Base-by-base conservation (phyloP, 1,284 basidiomycete species). In the Naganishia sp. region DNA sequence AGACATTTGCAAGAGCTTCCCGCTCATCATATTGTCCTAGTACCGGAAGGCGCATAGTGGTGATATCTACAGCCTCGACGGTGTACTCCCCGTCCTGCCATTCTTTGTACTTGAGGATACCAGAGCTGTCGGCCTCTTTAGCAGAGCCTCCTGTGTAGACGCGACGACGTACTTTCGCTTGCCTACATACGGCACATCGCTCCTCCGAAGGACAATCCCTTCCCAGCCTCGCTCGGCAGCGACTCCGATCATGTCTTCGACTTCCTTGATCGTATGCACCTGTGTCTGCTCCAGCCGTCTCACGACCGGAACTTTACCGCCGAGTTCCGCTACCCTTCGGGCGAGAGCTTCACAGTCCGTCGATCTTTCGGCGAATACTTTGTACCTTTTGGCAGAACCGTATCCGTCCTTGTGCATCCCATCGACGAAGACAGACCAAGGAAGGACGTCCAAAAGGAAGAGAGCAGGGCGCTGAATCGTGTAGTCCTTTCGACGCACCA, bases 51-150 rank as follows among this genome's bases (percentile, higher is more conserved):
- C 76, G 70, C 73, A 75, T 75, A 1, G 28, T 63, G 10, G 67
- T 68, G n/a, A 68, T 73, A 15, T 76, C 72, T 21, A 74, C 31
- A 2, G 60, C 69, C 10, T 67, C 55, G 39, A 78, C 76, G 4
- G 55, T 65, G 65, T 79, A 79, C 67, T 80, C 78, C 3, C 69
- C 76, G 57, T 80, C 78, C 60, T 72, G 72, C 75, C 76, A 78
- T 61, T 75, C 66, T 65, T 80, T 80, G 73, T 75, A 77, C 66
- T 80, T 80, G 31, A 72, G 69, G 9, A 80, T 71, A 56, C 78
- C 74, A 11, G 67, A 43, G 21, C 75, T 79, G 57, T 15, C 16
- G 33, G 1, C 3, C 15, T 11, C 31, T 15, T 9, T 18, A 56
- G 4, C 16, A 21, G 3, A 21, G 11, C 2, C 31, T 28, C 21